Evolutionary conservation across 1,284 basidiomycete genomes (phyloP).

Genomic region (Phaffia rhodozyma): DNA sequence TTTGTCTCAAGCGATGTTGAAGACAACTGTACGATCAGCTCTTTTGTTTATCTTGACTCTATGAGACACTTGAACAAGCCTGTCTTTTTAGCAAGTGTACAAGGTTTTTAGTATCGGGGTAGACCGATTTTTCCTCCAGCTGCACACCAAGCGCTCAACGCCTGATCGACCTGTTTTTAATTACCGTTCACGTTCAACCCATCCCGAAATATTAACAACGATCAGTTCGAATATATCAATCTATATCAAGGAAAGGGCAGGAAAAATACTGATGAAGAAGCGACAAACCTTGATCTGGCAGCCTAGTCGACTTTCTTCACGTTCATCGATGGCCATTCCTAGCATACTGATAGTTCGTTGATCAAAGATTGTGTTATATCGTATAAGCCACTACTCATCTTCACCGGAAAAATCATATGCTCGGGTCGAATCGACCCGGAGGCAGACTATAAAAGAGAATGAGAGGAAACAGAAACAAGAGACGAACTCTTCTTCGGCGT

Average conservation of each 20-base stretch:
- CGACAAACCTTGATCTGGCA: slow-evolving; percentile 32
- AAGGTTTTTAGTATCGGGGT: slow-evolving; percentile 26
- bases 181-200: slow-evolving; percentile 20
- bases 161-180: no score
- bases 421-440: no score
- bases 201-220: neutral
- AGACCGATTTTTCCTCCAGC: slow-evolving; percentile 29
- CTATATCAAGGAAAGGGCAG: no score
- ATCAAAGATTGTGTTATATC: no score
- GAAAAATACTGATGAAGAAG: neutral
- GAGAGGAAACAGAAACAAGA: neutral
- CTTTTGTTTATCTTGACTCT: no score
- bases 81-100: neutral
- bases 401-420: no score
- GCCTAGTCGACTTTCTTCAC: slow-evolving; percentile 32
- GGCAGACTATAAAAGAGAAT: no score
- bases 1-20: no score
- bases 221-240: neutral
- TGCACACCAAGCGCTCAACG: slow-evolving; percentile 28
- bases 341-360: slow-evolving; percentile 26
- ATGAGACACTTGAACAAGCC: no score
- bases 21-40: no score
- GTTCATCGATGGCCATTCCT: slow-evolving; percentile 29
- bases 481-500: slow-evolving; percentile 31
- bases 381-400: no score